Conservation (phyloP, 1,139 yeast genomes). For the Diutina pseudorugosa region DNA sequence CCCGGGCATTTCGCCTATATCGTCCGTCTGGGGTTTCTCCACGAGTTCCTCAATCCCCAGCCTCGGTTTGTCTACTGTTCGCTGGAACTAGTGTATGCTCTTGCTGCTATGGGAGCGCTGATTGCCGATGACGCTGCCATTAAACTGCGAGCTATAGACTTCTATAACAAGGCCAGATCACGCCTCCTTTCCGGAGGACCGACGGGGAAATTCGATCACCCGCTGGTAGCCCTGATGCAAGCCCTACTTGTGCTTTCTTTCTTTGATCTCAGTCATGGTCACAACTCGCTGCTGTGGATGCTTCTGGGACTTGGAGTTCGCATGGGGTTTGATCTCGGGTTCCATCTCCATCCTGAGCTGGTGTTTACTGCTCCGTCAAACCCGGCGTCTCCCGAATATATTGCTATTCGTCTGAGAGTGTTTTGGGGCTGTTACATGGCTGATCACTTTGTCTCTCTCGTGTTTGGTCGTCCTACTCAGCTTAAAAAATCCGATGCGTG, state of each 20-base stretch:
- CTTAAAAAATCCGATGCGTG: constrained; percentile 46
- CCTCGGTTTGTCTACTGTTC: constrained; percentile 8
- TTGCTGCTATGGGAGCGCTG: constrained; percentile 11
- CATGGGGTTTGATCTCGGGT: constrained; percentile 10
- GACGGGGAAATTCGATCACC: constrained; percentile 7
- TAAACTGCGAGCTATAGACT: constrained; percentile 6
- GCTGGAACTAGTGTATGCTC: constrained; percentile 9
- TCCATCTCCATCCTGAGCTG: constrained; percentile 9
- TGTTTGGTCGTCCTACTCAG: constrained; percentile 21
- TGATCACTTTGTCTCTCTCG: constrained; percentile 9
- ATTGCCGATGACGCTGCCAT: constrained; percentile 6
- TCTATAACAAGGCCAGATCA: constrained; percentile 8
- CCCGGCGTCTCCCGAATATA: constrained; percentile 4
- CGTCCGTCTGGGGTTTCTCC: constrained; percentile 9
- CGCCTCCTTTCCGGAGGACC: constrained; percentile 5
- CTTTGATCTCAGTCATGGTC: constrained; percentile 11
- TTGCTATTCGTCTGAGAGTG: constrained; percentile 8
- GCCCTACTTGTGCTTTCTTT: constrained; percentile 9
- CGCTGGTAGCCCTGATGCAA: constrained; percentile 9
- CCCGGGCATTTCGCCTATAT: constrained; percentile 10
- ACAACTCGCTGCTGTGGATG: constrained; percentile 11
- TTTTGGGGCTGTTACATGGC: constrained; percentile 10
- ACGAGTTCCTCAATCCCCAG: constrained; percentile 7
- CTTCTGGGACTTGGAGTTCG: constrained; percentile 10
- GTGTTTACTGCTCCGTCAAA: constrained; percentile 7